These are phyloP conservation scores for Neurospora tetrasperma DNA, from an alignment of 495 filamentous ascomycete genomes.

Conservation along the genomic window DNA sequence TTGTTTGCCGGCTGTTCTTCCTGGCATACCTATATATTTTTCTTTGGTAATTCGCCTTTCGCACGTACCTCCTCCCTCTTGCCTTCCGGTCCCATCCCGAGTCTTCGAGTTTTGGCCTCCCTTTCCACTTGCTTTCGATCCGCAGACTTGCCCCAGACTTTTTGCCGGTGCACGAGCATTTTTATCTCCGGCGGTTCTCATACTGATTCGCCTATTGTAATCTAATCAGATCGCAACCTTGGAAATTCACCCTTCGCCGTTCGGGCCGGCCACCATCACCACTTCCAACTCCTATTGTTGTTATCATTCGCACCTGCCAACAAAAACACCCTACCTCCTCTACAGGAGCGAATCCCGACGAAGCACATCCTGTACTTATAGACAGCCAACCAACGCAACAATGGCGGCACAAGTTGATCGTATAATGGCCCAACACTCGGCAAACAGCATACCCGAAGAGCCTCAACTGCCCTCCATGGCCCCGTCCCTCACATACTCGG, in stretches of 20 bases:
- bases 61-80: neutral
- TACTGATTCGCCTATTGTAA: neutral
- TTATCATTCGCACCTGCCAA: neutral
- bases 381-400: conserved; percentile 2
- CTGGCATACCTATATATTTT: neutral
- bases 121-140: neutral
- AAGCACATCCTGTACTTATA: neutral
- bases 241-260: neutral
- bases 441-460: conserved; percentile 28
- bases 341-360: neutral
- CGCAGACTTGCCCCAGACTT: neutral
- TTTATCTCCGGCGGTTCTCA: neutral
- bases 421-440: conserved; percentile 18
- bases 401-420: conserved; percentile 22
- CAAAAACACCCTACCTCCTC: neutral
- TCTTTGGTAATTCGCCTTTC: neutral
- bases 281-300: neutral
- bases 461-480: conserved; percentile 29
- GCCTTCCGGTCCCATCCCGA: neutral
- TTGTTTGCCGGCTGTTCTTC: neutral
- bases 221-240: neutral
- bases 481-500: conserved; percentile 42
- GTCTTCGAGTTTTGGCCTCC: neutral
- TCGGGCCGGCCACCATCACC: neutral
- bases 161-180: neutral